These are phyloP conservation scores for Sequoiadendron giganteum DNA, from an alignment of 75 land plant species.

Conservation along the genomic window DNA sequence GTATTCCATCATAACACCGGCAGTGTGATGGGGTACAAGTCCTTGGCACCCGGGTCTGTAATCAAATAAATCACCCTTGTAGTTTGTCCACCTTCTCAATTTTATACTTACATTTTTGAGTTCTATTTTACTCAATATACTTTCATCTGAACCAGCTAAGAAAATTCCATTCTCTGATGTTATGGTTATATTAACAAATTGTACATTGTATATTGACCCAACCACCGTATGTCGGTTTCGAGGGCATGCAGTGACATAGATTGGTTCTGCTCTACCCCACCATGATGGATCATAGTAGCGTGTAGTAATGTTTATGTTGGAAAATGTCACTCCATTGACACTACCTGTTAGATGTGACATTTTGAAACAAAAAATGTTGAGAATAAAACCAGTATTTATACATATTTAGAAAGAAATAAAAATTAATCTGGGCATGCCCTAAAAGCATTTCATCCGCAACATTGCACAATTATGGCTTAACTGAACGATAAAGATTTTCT, in stretches of 20 bases:
- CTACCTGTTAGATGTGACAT: conserved; percentile 43
- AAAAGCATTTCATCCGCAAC: background rate
- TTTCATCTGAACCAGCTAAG: conserved; percentile 62
- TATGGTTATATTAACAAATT: conserved; percentile 66
- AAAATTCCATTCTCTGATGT: conserved; percentile 84
- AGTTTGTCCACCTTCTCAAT: conserved; percentile 65
- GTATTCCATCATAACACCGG: conserved; percentile 79
- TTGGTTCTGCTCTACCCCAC: conserved; percentile 98
- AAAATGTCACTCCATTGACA: conserved; percentile 58
- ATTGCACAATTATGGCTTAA: background rate
- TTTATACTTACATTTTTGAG: conserved; percentile 65
- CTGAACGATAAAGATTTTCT: background rate
- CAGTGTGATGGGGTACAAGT: conserved; percentile 60
- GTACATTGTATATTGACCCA: conserved; percentile 63
- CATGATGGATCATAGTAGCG: conserved; percentile 90
- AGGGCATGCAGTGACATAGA: conserved; percentile 83
- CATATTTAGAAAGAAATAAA: background rate
- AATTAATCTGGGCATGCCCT: background rate
- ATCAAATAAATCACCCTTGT: conserved; percentile 58
- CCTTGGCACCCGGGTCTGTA: conserved; percentile 91
- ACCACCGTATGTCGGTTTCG: conserved; percentile 40
- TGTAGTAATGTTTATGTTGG: conserved; percentile 81
- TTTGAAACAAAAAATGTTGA: background rate
- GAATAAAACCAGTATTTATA: background rate
- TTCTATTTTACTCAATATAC: conserved; percentile 42